Percentiles rank a stretch among this genome's conserved stretches.
Conservation (phyloP, 345 rosid species). For the Aquilaria malaccensis region DNA sequence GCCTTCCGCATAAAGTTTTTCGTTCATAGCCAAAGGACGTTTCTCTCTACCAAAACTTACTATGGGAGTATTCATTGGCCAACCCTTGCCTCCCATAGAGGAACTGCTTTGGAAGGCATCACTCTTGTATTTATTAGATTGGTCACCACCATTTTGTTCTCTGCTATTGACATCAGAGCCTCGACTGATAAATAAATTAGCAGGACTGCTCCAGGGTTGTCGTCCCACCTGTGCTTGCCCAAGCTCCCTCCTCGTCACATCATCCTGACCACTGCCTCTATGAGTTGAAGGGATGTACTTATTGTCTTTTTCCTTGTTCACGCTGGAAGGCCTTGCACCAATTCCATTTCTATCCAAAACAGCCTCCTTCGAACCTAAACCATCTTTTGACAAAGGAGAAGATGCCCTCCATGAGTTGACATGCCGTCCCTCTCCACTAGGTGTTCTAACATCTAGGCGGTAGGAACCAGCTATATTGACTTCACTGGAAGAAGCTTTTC, state of each 20-base stretch:
- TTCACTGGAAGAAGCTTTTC: conserved; percentile 54
- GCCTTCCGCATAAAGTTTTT: conserved; percentile 65
- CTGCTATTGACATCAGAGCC: conserved; percentile 35
- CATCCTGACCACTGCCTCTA: conserved; percentile 43
- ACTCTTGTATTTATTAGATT: conserved; percentile 39
- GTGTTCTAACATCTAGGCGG: conserved; percentile 37
- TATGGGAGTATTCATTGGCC: conserved; percentile 39
- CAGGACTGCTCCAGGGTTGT: conserved; percentile 47
- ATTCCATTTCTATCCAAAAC: conserved; percentile 36
- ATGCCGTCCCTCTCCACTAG: conserved; percentile 57
- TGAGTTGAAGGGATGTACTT: conserved; percentile 34
- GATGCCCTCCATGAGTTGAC: conserved; percentile 68
- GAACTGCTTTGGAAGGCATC: conserved; percentile 32
- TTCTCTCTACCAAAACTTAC: conserved; percentile 57
- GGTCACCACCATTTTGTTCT: conserved; percentile 46
- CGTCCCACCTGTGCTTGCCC: conserved; percentile 52
- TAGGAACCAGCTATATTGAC: conserved; percentile 33
- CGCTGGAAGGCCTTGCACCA: conserved; percentile 37
- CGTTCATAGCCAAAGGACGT: conserved; percentile 48
- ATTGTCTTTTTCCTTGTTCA: conserved; percentile 54
- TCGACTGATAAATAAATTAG: conserved; percentile 37
- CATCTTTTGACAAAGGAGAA: conserved; percentile 41
- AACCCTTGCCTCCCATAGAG: conserved; percentile 35
- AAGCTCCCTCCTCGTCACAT: conserved; percentile 49
- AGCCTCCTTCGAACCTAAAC: conserved; percentile 31